Base-by-base conservation (phyloP, 345 rosid genomes). In the Eucalyptus cladocalyx region DNA sequence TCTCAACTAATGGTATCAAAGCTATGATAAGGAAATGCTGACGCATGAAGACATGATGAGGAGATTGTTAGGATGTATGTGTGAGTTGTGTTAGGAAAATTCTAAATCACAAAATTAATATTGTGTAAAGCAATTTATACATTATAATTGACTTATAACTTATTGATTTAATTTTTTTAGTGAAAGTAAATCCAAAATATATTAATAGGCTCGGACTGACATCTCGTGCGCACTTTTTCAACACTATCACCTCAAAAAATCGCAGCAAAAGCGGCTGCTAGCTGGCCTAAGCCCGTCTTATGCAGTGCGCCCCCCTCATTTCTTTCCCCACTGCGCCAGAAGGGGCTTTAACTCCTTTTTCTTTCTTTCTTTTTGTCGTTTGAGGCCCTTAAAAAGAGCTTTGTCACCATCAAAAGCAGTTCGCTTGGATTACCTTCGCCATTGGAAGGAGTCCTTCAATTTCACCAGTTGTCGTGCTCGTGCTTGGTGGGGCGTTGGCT, bases 11-110 rank as follows among this genome's bases (percentile, higher is more conserved):
- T 3, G 11, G 24, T 1, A 1, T 53, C 24, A 53, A 53, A 53
- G 10, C 2, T 19, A 2, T 19, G 58, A 24, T 53, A 3, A 53
- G 19, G 24, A 19, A 53, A 53, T 53, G 58, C 24, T 8, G 0
- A 53, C 2, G 1, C 10, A 5, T 53, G 56, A 53, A 8, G 2
- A 19, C 2, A 0, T 53, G 1, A 19, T 24, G 11, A 53, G 0
- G 5, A 21, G 0, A 53, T 53, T 19, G 11, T 8, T 53, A 53
- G 26, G 2, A 19, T 53, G 2, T 1, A 21, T 19, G 58, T 8
- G 56, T 53, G 24, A 53, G 24, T 19, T 53, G 1, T 53, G 5
- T 53, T 7, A 53, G 4, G 0, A 0, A 53, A 53, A 53, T 53
- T 2, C 1, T 19, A 53, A 53, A 53, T 19, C 2, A 19, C 0